Evolutionary conservation across 2,329 filamentous ascomycete genomes (phyloP).

Genomic region (Cladosporium sp.): DNA sequence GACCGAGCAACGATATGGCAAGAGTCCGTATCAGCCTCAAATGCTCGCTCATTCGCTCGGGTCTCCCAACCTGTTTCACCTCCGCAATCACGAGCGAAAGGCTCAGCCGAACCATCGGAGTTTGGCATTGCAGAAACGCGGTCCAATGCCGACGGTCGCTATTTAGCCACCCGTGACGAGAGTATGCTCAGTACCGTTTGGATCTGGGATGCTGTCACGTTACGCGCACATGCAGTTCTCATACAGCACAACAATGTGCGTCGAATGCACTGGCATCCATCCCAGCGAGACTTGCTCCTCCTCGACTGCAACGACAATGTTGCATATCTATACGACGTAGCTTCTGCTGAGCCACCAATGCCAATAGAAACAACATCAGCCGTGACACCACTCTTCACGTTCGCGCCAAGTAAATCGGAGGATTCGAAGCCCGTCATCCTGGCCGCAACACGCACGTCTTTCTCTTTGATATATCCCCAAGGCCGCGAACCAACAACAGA

Average conservation of each 20-base stretch:
- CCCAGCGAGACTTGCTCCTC: constrained; percentile 33
- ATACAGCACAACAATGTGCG: constrained; percentile 44
- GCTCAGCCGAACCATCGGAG: constrained; percentile 32
- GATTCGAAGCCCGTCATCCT: constrained; percentile 31
- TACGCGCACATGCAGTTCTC: constrained; percentile 37
- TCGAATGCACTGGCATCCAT: constrained; percentile 42
- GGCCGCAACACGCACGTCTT: constrained; percentile 34
- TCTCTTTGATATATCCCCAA: constrained; percentile 39
- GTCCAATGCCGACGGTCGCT: constrained; percentile 26
- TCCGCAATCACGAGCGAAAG: constrained; percentile 24
- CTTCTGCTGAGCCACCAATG: constrained; percentile 18
- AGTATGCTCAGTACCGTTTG: constrained; percentile 40
- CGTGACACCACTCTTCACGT: constrained; percentile 20
- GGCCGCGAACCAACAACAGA: constrained; percentile 25
- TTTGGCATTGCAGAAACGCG: constrained; percentile 26
- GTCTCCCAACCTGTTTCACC: constrained; percentile 26
- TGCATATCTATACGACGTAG: constrained; percentile 37
- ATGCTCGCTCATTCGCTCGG: constrained; percentile 25
- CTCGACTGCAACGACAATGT: constrained; percentile 40
- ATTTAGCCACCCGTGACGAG: constrained; percentile 29
- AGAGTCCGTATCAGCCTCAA: constrained; percentile 27
- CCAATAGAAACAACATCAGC: constrained; percentile 14
- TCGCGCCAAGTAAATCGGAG: constrained; percentile 4
- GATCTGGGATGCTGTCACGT: constrained; percentile 43
- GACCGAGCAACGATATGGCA: constrained; percentile 28